Evolutionary conservation across 768 basidiomycete species (phyloP).

Genomic region (Suillus alpinus): DNA sequence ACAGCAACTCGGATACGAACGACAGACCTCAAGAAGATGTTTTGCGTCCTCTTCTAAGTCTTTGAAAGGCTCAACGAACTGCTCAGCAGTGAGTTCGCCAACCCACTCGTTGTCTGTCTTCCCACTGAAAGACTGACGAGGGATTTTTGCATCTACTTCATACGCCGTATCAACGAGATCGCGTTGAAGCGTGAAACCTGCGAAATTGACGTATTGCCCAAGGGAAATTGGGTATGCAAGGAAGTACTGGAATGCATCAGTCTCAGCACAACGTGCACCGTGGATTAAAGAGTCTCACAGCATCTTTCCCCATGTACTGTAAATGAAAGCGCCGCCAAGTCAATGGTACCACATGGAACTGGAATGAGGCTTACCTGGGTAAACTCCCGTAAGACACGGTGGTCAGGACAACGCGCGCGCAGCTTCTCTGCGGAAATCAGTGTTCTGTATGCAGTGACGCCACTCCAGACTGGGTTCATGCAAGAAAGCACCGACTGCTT

Average conservation of each 20-base stretch:
- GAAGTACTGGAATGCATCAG: slow-evolving; percentile 42
- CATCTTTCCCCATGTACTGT: slow-evolving; percentile 57
- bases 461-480: slow-evolving; percentile 58
- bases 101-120: slow-evolving; percentile 47
- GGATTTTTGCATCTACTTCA: slow-evolving; percentile 8
- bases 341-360: slow-evolving; percentile 1
- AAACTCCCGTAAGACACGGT: slow-evolving; percentile 45
- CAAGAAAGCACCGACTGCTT: slow-evolving; percentile 40
- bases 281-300: slow-evolving; percentile 28
- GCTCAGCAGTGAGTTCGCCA: slow-evolving; percentile 39
- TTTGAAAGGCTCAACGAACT: slow-evolving; percentile 43
- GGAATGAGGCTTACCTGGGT: slow-evolving; percentile 39
- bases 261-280: neutral
- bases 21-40: slow-evolving; percentile 50
- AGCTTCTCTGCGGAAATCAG: slow-evolving; percentile 52
- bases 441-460: slow-evolving; percentile 55
- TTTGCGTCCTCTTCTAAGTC: slow-evolving; percentile 62
- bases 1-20: neutral
- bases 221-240: slow-evolving; percentile 61
- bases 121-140: slow-evolving; percentile 18
- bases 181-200: slow-evolving; percentile 49
- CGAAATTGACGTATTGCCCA: slow-evolving; percentile 61
- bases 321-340: neutral
- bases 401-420: slow-evolving; percentile 40
- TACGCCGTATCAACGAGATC: slow-evolving; percentile 53